These are phyloP conservation scores for Coleophoma eucalyptorum DNA, from an alignment of 2,329 filamentous ascomycete species.

Conservation along the genomic window DNA sequence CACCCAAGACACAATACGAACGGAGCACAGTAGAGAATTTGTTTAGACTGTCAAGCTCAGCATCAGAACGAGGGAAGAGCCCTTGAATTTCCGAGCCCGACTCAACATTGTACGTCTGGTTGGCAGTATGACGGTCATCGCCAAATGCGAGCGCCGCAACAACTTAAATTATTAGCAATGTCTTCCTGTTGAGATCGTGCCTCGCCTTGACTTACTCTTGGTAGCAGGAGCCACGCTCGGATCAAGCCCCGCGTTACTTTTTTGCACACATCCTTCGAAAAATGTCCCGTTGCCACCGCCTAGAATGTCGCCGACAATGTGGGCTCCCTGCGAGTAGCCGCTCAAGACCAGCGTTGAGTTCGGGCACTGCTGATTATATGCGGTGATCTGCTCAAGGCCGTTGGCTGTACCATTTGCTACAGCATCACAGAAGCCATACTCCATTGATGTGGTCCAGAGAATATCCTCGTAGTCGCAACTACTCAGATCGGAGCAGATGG, in stretches of 20 bases:
- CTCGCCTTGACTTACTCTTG: conserved; percentile 24
- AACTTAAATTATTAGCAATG: conserved; percentile 15
- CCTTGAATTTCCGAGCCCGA: neutral
- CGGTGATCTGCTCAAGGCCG: conserved; percentile 32
- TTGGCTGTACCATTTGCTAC: conserved; percentile 32
- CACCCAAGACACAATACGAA: conserved; percentile 32
- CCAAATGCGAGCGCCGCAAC: conserved; percentile 24
- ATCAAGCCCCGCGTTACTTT: conserved; percentile 21
- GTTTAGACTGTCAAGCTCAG: neutral
- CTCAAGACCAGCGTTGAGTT: conserved; percentile 35
- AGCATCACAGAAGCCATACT: conserved; percentile 28
- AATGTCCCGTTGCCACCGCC: conserved; percentile 30
- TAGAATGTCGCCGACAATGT: conserved; percentile 33
- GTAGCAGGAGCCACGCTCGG: conserved; percentile 25
- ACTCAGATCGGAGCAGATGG: conserved; percentile 24
- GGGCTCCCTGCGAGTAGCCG: conserved; percentile 37
- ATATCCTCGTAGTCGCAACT: conserved; percentile 30
- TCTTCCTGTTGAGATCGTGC: neutral
- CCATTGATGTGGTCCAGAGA: conserved; percentile 19
- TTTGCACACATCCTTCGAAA: conserved; percentile 25
- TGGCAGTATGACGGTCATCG: neutral
- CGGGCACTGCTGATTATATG: conserved; percentile 35
- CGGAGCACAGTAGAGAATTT: conserved; percentile 23
- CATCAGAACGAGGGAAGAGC: neutral
- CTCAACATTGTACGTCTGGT: neutral